Conservation (phyloP, 73 alveolate species). For the Effrenium voratum region DNA sequence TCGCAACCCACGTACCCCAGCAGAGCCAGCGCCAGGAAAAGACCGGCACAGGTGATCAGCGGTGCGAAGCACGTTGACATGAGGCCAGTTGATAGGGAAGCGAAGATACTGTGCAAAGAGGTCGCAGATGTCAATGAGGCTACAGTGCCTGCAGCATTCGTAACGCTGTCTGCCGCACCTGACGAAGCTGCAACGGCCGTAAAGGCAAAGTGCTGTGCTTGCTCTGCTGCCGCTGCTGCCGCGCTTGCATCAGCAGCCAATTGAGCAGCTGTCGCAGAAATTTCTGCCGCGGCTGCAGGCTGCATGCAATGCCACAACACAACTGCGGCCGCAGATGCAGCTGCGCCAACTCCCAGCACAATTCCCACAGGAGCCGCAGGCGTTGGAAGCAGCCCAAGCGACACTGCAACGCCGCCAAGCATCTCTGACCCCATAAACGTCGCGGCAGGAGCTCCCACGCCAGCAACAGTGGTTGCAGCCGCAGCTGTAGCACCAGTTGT, state of each 20-base stretch:
- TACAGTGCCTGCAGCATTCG: not conserved
- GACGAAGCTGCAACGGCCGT: not conserved
- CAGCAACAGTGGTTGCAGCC: not conserved
- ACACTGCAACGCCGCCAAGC: not conserved
- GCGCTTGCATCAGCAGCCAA: not conserved
- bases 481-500: not conserved
- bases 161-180: not conserved
- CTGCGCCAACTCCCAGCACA: not conserved
- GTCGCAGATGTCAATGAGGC: too few species aligned
- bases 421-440: not conserved
- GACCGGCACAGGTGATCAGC: not conserved
- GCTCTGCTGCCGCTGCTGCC: not conserved
- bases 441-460: not conserved
- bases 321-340: not conserved
- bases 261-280: not conserved
- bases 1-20: conserved; percentile 3
- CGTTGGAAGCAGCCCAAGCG: conserved; percentile 1
- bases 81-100: not conserved
- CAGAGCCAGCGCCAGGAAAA: conserved; percentile 38
- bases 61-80: not conserved
- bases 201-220: not conserved
- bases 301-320: not conserved
- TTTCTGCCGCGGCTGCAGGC: not conserved
- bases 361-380: conserved; percentile 32
- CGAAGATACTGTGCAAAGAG: not conserved